A percentile compares a stretch with the other conserved stretches of the same genome.
These are phyloP conservation scores for Anthracocystis walkeri DNA, from an alignment of 1,284 basidiomycete species.

Conservation along the genomic window DNA sequence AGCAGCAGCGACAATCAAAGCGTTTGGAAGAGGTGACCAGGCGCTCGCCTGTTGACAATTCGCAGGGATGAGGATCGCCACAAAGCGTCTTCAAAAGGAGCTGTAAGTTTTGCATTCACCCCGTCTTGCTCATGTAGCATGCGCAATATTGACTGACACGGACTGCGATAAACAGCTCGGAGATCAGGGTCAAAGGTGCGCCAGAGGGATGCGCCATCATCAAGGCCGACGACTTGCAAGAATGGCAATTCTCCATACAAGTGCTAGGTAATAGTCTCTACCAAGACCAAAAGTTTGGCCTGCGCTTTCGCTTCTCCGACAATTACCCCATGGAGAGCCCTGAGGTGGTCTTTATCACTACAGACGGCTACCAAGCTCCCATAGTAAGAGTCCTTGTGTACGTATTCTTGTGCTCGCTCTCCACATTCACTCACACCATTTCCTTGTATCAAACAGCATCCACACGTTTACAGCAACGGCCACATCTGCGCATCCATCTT, in stretches of 20 bases:
- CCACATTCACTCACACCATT: neutral
- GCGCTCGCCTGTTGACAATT: neutral
- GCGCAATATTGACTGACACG: neutral
- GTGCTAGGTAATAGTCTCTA: conserved; percentile 60
- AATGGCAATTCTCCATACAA: conserved; percentile 56
- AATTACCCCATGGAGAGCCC: conserved; percentile 67
- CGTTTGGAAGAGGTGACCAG: conserved; percentile 5
- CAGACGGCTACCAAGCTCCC: conserved; percentile 60
- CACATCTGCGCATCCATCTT: conserved; percentile 66
- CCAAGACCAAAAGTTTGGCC: conserved; percentile 58
- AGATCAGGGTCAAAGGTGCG: conserved; percentile 44
- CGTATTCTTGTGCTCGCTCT: neutral
- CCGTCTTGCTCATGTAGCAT: neutral
- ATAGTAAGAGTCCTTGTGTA: conserved; percentile 43
- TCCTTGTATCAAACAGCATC: conserved; percentile 28
- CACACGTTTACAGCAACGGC: conserved; percentile 63
- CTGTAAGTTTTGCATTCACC: conserved; percentile 30
- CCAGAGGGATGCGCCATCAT: conserved; percentile 54
- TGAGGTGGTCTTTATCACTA: conserved; percentile 65
- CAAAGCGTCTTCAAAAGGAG: conserved; percentile 53
- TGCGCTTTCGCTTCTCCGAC: conserved; percentile 64
- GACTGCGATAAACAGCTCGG: conserved; percentile 22
- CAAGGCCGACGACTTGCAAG: conserved; percentile 56
- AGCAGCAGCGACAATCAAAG: neutral
- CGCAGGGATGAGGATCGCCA: conserved; percentile 49